phyloP scores from a whole-genome alignment of 164 flowering plant genomes.

The Vitis labrusca region DNA sequence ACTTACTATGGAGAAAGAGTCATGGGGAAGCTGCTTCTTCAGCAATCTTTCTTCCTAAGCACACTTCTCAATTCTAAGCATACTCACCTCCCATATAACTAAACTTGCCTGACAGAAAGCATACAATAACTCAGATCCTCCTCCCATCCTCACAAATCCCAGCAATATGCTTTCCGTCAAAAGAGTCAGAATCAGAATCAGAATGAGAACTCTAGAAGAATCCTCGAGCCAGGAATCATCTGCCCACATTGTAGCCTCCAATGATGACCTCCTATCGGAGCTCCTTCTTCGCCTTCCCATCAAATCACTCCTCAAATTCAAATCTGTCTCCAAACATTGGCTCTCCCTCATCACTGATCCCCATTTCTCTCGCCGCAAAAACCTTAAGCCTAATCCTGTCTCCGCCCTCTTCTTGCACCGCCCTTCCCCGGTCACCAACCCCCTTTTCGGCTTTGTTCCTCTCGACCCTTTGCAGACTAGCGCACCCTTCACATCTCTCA shows the following conservation, averaged over 20 bases:
- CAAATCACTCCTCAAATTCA: conserved; percentile 24
- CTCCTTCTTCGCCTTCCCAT: conserved; percentile 26
- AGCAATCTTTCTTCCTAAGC: no score
- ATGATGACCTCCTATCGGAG: conserved; percentile 9
- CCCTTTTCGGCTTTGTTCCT: conserved; percentile 6
- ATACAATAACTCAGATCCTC: no score
- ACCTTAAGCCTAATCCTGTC: neutral
- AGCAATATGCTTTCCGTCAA: neutral
- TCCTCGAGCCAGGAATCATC: neutral
- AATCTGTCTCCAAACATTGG: conserved; percentile 28
- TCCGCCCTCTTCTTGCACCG: conserved; percentile 17
- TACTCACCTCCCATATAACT: no score
- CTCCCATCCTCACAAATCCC: no score
- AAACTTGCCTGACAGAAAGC: no score
- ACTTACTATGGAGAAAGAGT: no score
- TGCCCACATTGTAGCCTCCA: neutral
- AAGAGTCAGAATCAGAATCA: neutral
- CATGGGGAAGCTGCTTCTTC: no score
- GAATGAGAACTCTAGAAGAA: neutral
- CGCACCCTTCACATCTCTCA: conserved; percentile 13
- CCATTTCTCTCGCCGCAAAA: conserved; percentile 9
- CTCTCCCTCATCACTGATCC: conserved; percentile 23
- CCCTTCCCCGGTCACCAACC: neutral
- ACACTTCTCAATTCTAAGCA: no score
- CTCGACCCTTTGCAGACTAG: neutral